Base-by-base conservation (phyloP, 2,329 filamentous ascomycete genomes). In the Ceratocystis cacaofunesta region DNA sequence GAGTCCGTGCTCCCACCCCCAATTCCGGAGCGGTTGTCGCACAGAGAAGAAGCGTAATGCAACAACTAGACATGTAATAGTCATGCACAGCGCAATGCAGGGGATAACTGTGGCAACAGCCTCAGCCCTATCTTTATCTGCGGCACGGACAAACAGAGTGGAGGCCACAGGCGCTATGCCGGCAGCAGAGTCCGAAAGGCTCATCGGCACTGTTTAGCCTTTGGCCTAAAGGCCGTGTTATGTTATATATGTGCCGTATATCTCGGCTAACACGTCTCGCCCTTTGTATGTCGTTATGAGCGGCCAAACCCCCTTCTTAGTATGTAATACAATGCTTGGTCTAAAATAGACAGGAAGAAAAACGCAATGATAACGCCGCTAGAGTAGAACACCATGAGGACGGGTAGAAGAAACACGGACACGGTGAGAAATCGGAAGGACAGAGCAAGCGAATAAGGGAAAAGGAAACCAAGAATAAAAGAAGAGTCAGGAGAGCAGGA, bases 11-110 rank as follows among this genome's bases (percentile, higher is more conserved):
- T 76, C 74, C 22, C 69, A 61, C 61, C 72, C 72, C 65, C 74
- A 70, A 57, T 72, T 70, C 67, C 72, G 73, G 32, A 75, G 71
- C 62, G 76, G 67, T 10, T 70, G 67, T 15, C 70, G 68, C 63
- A 74, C 69, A n/a, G 74, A 74, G 64, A 72, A 76, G 62, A 76
- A 70, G 8, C 74, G 73, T 46, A 74, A 58, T 4, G 68, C 66
- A 15, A 74, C 70, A 44, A 73, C 68, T 1, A 71, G 44, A 10
- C 72, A 72, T 3, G 75, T 71, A 3, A 75, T 64, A 17, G 60
- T 64, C 28, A 67, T 67, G 19, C 65, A 67, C 63, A 69, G 25
- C 46, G 69, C 65, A 25, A 68, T 67, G 50, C 69, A 67, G n/a
- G 67, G 65, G 19, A 70, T 36, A 2, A 70, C 66, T 8, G 70